Conservation (phyloP, 306 rosid genomes). For the Trichosanthes cucumerina region DNA sequence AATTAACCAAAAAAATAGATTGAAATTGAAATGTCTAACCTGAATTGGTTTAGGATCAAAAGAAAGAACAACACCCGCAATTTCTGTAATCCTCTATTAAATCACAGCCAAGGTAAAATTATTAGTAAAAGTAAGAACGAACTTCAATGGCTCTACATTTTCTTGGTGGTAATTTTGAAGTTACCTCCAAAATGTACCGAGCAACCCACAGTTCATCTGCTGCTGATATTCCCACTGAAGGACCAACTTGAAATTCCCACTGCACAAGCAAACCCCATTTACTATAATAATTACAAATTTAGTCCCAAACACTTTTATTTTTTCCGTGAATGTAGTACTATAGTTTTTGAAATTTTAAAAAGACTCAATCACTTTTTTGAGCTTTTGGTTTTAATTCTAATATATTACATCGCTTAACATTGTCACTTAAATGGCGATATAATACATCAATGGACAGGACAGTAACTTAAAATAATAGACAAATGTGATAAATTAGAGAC, state of each 20-base stretch:
- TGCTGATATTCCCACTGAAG: slow-evolving; percentile 49
- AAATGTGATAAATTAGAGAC: no score
- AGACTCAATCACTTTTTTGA: no score
- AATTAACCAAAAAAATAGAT: not conserved
- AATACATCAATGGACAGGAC: no score
- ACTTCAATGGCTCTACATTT: not conserved
- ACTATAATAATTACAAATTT: not conserved
- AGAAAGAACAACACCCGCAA: slow-evolving; percentile 49
- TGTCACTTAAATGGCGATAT: no score
- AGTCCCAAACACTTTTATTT: no score
- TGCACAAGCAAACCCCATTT: not conserved
- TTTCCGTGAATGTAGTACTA: no score
- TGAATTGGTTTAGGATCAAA: slow-evolving; percentile 62
- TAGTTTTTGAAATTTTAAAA: no score
- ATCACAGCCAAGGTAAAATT: not conserved
- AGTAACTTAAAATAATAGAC: no score
- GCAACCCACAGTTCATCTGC: slow-evolving; percentile 57
- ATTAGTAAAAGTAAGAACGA: not conserved
- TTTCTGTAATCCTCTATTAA: slow-evolving; percentile 46
- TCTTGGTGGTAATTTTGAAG: not conserved
- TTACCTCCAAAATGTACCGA: slow-evolving; percentile 54
- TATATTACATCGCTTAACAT: no score
- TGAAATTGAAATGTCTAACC: slow-evolving; percentile 15
- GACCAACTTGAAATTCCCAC: slow-evolving; percentile 81
- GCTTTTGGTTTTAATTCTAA: no score